Evolutionary conservation across 306 rosid species (phyloP).

Genomic region (Biancaea sappan): DNA sequence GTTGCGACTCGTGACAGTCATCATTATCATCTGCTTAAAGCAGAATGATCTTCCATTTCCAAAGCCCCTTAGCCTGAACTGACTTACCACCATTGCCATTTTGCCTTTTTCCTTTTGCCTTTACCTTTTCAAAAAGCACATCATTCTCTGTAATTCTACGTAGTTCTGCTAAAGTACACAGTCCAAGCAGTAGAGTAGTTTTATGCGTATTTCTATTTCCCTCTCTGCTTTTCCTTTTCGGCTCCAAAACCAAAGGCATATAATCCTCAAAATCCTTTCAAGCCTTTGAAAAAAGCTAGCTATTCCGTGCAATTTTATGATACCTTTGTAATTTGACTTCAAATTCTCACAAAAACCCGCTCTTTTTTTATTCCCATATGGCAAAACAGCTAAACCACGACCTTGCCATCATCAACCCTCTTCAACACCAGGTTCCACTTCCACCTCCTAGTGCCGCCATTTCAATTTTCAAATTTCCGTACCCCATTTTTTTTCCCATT

Average conservation of each 20-base stretch:
- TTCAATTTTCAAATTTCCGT: background rate
- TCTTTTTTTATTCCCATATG: slow-evolving; percentile 33
- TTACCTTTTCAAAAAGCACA: background rate
- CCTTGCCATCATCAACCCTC: slow-evolving; percentile 34
- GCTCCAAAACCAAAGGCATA: background rate
- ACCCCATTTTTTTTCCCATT: background rate
- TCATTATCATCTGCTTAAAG: background rate
- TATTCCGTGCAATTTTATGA: slow-evolving; percentile 20
- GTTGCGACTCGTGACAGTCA: background rate
- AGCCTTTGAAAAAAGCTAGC: slow-evolving; percentile 33
- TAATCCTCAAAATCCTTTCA: background rate
- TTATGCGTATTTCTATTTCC: background rate
- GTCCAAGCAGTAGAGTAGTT: background rate
- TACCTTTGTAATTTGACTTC: slow-evolving; percentile 12
- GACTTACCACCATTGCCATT: background rate
- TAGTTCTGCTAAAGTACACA: background rate
- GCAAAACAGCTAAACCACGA: slow-evolving; percentile 47
- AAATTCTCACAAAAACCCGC: background rate
- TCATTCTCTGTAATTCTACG: background rate
- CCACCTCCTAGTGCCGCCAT: too few species aligned
- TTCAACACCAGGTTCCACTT: slow-evolving; percentile 39
- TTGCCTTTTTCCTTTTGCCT: too few species aligned
- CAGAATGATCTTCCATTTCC: background rate
- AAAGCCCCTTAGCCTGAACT: background rate
- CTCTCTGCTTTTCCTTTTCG: background rate